Percentiles rank a stretch among this genome's conserved stretches.
Conservation (phyloP, 345 rosid species). For the Jatropha curcas region DNA sequence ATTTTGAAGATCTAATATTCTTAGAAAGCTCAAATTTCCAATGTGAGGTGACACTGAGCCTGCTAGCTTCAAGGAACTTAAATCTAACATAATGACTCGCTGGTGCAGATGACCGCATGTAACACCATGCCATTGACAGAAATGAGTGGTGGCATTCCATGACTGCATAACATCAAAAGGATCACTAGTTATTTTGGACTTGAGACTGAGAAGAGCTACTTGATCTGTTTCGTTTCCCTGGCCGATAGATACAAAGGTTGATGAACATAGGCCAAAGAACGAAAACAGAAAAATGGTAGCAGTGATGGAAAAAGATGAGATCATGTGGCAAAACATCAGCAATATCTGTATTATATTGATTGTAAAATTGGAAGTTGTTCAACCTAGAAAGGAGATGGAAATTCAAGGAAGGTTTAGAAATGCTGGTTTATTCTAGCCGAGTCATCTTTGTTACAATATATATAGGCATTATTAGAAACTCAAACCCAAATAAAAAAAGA, state of each 20-base stretch:
- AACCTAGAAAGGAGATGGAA: no score
- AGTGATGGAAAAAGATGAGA: no score
- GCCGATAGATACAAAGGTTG: neutral
- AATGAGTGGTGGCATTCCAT: neutral
- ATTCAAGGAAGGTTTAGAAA: no score
- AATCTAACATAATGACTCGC: neutral
- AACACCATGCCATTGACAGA: constrained; percentile 10
- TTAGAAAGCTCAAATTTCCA: constrained; percentile 5
- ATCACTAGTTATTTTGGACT: constrained; percentile 1
- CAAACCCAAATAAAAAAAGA: no score
- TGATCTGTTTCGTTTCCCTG: constrained; percentile 1
- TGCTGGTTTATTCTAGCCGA: no score
- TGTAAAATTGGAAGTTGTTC: no score
- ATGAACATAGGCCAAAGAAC: neutral
- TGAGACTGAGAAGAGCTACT: neutral
- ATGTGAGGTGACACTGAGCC: constrained; percentile 2
- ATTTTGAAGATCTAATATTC: neutral
- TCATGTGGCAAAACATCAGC: no score
- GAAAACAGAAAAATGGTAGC: no score
- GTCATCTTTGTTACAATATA: no score
- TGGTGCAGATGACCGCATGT: neutral
- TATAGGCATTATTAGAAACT: no score
- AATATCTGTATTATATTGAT: no score
- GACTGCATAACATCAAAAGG: neutral
- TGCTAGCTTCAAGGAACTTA: neutral